Conservation (phyloP, 2,329 filamentous ascomycete species). For the Arthroderma uncinatum region DNA sequence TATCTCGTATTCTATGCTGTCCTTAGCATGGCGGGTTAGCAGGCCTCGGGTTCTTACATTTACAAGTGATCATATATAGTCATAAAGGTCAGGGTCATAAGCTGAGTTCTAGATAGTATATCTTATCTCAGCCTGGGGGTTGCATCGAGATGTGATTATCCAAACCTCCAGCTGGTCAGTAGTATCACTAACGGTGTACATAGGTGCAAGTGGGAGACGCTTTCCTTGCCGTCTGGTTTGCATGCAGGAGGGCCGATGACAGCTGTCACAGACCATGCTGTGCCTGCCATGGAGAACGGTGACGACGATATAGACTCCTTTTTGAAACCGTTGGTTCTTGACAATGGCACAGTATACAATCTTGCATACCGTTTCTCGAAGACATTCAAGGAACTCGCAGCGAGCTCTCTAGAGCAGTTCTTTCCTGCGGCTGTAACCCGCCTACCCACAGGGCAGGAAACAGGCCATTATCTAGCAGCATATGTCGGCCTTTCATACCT, state of each 20-base stretch:
- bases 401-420: constrained; percentile 31
- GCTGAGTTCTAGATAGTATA: too few relatives aligned
- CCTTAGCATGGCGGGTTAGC: too few relatives aligned
- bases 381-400: constrained; percentile 28
- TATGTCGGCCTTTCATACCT: constrained; percentile 44
- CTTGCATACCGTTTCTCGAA: constrained; percentile 28
- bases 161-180: not conserved
- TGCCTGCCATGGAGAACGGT: not conserved
- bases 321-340: constrained; percentile 4
- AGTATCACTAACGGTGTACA: not conserved
- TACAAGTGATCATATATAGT: too few relatives aligned
- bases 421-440: constrained; percentile 32
- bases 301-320: not conserved
- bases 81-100: too few relatives aligned
- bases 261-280: not conserved
- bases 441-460: constrained; percentile 38
- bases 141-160: not conserved
- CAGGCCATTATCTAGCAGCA: constrained; percentile 42
- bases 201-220: not conserved
- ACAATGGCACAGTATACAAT: constrained; percentile 22
- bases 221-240: not conserved
- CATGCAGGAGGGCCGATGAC: not conserved
- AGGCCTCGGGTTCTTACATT: too few relatives aligned
- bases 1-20: too few relatives aligned
- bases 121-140: not conserved